Conservation (phyloP, 345 rosid species). For the Ceriops zippeliana region DNA sequence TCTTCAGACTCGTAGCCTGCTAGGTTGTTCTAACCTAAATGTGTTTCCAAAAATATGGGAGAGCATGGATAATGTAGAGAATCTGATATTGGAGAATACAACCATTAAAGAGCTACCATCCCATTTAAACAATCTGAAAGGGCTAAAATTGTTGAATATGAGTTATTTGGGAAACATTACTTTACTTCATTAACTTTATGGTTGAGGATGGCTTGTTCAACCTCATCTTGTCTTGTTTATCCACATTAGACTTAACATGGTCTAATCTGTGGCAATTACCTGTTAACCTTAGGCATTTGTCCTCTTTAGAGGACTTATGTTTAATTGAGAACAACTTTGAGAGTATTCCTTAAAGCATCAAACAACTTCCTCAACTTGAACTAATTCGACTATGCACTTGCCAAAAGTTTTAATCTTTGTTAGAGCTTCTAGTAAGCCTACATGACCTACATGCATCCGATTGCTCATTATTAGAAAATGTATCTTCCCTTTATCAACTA, state of each 20-base stretch:
- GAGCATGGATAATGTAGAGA: too few relatives aligned
- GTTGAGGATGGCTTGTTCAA: too few relatives aligned
- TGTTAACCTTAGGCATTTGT: too few relatives aligned
- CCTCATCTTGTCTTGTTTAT: too few relatives aligned
- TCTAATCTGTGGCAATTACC: not conserved
- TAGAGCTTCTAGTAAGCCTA: conserved; percentile 9
- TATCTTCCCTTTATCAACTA: conserved; percentile 1
- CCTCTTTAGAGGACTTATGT: too few relatives aligned
- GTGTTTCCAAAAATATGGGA: too few relatives aligned
- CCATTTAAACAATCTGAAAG: not conserved
- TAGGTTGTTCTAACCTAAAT: too few relatives aligned
- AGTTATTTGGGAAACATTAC: fast-evolving
- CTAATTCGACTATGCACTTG: not conserved
- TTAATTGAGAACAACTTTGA: too few relatives aligned
- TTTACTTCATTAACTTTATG: not conserved
- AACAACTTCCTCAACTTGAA: not conserved
- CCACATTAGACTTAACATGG: fast-evolving
- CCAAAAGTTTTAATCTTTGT: conserved; percentile 3
- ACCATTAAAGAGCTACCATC: not conserved
- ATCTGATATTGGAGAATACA: too few relatives aligned
- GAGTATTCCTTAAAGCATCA: conserved; percentile 5
- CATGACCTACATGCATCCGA: not conserved
- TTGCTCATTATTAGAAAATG: conserved; percentile 3
- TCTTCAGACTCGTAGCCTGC: too few relatives aligned
- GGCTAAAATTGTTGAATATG: not conserved